A percentile compares a stretch with the other conserved stretches of the same genome.
Conservation (phyloP, 73 alveolate species). For the Breviolum minutum region DNA sequence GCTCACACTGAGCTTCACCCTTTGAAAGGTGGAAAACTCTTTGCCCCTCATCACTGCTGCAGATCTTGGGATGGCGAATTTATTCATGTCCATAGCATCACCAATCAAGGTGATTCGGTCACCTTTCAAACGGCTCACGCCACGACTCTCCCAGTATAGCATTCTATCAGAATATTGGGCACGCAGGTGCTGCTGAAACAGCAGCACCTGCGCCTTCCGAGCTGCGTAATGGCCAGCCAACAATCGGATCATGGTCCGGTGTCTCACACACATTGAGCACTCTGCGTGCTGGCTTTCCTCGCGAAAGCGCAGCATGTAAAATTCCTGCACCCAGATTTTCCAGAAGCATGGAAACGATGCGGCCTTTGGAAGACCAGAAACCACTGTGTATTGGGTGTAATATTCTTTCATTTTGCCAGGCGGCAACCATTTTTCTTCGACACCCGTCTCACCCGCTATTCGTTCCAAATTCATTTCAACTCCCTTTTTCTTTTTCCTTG, state of each 20-base stretch:
- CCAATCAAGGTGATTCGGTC: neutral
- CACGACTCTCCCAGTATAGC: neutral
- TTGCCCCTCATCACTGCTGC: neutral
- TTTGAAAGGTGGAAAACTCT: neutral
- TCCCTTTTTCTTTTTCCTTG: neutral
- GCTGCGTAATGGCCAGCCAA: neutral
- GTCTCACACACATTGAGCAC: neutral
- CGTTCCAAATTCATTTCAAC: constrained; percentile 1
- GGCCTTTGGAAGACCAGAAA: neutral
- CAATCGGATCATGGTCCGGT: neutral
- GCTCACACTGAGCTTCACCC: neutral
- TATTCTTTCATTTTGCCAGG: neutral
- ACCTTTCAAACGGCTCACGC: neutral
- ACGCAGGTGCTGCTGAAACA: neutral
- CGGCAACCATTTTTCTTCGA: neutral
- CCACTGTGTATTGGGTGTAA: neutral
- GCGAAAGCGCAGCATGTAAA: neutral
- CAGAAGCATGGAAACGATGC: neutral
- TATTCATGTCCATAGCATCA: neutral
- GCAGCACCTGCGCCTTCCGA: neutral
- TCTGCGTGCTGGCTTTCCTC: neutral
- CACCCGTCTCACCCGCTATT: neutral
- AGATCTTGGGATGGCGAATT: neutral
- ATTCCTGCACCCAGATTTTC: neutral
- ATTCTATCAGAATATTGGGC: neutral